These are phyloP conservation scores for Fibroporia radiculosa DNA, from an alignment of 768 basidiomycete genomes.

Conservation along the genomic window DNA sequence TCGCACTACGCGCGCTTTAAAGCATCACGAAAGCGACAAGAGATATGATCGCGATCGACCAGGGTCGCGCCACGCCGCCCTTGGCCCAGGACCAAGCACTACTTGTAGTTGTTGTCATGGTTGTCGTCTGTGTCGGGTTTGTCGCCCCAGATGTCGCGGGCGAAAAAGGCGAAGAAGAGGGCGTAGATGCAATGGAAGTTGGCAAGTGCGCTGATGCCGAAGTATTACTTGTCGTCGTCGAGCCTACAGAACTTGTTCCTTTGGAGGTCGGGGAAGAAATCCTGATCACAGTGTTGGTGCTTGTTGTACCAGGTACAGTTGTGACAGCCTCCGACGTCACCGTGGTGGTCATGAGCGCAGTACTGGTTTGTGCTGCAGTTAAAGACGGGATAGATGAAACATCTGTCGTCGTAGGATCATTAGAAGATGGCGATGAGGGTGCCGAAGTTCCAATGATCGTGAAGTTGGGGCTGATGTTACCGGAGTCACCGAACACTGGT, in stretches of 20 bases:
- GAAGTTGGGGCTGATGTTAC: conserved; percentile 24
- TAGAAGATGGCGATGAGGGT: conserved; percentile 2
- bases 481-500: conserved; percentile 41
- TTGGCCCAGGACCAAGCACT: neutral
- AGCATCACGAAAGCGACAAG: neutral
- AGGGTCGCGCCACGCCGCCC: neutral
- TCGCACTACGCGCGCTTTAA: too few species aligned
- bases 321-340: neutral
- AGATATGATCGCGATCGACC: neutral
- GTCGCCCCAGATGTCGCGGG: neutral
- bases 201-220: too few species aligned
- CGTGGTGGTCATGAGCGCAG: neutral
- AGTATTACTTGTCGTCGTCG: too few species aligned
- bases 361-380: neutral
- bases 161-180: neutral
- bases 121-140: neutral
- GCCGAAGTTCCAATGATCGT: conserved; percentile 17
- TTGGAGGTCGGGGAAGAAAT: neutral
- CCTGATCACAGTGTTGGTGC: neutral
- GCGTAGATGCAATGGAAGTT: neutral
- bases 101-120: neutral
- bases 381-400: neutral
- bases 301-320: neutral
- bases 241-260: neutral
- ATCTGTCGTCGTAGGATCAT: neutral